Conservation (phyloP, 768 basidiomycete genomes). For the Butyriboletus loyo region DNA sequence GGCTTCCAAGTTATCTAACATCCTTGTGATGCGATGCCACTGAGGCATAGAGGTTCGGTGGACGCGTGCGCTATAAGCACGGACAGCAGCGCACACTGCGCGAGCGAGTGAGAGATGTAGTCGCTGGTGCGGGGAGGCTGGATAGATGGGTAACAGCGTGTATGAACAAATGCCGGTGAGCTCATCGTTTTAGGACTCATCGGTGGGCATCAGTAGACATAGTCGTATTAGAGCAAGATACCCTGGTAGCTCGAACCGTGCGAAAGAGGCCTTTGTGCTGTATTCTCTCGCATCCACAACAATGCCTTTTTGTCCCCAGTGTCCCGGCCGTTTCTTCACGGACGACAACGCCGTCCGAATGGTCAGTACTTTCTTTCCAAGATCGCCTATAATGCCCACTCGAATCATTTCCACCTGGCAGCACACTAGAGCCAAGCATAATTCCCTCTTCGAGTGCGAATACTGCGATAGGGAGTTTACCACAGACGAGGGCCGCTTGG, state of each 20-base stretch:
- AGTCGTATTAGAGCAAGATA: too few relatives aligned
- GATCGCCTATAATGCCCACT: neutral
- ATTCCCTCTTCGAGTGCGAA: constrained; percentile 9
- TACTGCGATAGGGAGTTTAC: constrained; percentile 12
- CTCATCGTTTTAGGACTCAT: too few relatives aligned
- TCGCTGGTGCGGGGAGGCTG: neutral
- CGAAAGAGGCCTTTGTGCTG: neutral
- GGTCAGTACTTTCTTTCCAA: constrained; percentile 12
- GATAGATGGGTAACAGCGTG: neutral
- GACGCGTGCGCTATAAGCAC: neutral
- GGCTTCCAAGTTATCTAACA: constrained; percentile 3
- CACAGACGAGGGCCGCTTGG: neutral
- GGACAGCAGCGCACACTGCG: constrained; percentile 1
- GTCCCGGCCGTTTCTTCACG: constrained; percentile 18
- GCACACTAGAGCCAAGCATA: constrained; percentile 15
- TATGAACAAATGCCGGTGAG: too few relatives aligned
- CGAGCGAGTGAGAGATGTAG: neutral
- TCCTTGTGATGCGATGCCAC: constrained; percentile 2
- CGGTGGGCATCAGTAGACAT: too few relatives aligned
- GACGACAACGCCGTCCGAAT: constrained; percentile 2
- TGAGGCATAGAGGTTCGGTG: neutral
- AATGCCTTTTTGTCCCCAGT: constrained; percentile 21
- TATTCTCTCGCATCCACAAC: neutral
- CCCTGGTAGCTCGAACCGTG: constrained; percentile 10
- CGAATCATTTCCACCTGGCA: too few relatives aligned